phyloP scores from a whole-genome alignment of 129 eudicot species.

The Tagetes erecta region DNA sequence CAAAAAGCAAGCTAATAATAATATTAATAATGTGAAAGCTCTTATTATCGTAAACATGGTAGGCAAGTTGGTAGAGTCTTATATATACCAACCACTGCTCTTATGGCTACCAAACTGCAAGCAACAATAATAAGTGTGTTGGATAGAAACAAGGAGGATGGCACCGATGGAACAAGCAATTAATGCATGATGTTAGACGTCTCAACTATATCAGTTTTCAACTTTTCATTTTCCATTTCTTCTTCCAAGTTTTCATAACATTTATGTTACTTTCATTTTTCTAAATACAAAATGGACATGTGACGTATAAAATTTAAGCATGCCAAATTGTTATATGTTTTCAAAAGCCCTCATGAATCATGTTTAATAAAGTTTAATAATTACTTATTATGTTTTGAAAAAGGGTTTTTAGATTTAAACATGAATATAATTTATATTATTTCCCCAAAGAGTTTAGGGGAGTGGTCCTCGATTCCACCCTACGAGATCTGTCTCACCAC shows the following conservation, averaged over 20 bases:
- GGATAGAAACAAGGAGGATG: slow-evolving; percentile 36
- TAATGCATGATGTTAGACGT: slow-evolving; percentile 48
- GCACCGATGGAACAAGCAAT: slow-evolving; percentile 44
- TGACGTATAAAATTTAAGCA: too few relatives aligned
- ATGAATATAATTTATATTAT: too few relatives aligned
- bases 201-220: slow-evolving; percentile 24
- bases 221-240: not conserved
- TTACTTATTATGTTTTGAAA: too few relatives aligned
- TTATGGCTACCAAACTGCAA: slow-evolving; percentile 48
- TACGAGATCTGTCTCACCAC: too few relatives aligned
- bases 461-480: too few relatives aligned
- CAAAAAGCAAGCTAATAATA: too few relatives aligned
- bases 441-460: too few relatives aligned
- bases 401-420: too few relatives aligned
- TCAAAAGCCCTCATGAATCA: not conserved
- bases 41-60: slow-evolving; percentile 17
- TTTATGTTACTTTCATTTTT: not conserved
- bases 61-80: slow-evolving; percentile 41
- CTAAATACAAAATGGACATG: not conserved
- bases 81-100: slow-evolving; percentile 49
- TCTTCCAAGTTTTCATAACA: not conserved
- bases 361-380: too few relatives aligned
- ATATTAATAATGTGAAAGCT: too few relatives aligned
- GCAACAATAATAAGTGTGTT: slow-evolving; percentile 46
- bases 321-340: not conserved